Conservation (phyloP, 306 rosid genomes). For the Lathyrus sativus region DNA sequence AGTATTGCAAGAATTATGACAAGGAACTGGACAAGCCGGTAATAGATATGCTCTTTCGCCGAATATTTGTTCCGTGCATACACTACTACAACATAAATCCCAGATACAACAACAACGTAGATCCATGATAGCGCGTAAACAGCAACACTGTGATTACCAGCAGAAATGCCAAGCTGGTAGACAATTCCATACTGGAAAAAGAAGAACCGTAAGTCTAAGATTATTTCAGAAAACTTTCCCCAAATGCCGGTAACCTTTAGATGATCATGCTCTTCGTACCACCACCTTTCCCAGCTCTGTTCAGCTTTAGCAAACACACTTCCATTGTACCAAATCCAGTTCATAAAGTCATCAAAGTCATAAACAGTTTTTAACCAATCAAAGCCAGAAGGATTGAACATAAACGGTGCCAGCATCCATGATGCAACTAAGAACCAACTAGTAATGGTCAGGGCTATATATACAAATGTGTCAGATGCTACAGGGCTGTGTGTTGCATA, state of each 20-base stretch:
- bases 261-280: conserved; percentile 58
- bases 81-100: conserved; percentile 42
- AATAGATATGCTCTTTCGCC: conserved; percentile 50
- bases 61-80: conserved; percentile 52
- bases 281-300: conserved; percentile 62
- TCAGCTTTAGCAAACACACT: conserved; percentile 57
- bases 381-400: conserved; percentile 61
- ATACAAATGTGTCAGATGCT: conserved; percentile 51
- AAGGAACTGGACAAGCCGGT: conserved; percentile 56
- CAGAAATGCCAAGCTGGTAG: conserved; percentile 54
- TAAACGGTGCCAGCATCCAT: conserved; percentile 52
- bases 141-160: conserved; percentile 39
- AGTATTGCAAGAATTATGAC: conserved; percentile 47
- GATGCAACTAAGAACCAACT: conserved; percentile 57
- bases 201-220: conserved; percentile 54
- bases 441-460: conserved; percentile 49
- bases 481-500: conserved; percentile 54
- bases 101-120: conserved; percentile 42
- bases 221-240: conserved; percentile 55
- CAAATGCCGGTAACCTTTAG: conserved; percentile 50
- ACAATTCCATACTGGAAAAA: conserved; percentile 58
- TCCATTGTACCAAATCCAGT: conserved; percentile 55
- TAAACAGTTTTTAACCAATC: conserved; percentile 59
- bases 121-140: conserved; percentile 57
- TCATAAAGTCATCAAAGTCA: conserved; percentile 57